Evolutionary conservation across 2,329 filamentous ascomycete species (phyloP).

Genomic region (Colletotrichum chrysophilum): DNA sequence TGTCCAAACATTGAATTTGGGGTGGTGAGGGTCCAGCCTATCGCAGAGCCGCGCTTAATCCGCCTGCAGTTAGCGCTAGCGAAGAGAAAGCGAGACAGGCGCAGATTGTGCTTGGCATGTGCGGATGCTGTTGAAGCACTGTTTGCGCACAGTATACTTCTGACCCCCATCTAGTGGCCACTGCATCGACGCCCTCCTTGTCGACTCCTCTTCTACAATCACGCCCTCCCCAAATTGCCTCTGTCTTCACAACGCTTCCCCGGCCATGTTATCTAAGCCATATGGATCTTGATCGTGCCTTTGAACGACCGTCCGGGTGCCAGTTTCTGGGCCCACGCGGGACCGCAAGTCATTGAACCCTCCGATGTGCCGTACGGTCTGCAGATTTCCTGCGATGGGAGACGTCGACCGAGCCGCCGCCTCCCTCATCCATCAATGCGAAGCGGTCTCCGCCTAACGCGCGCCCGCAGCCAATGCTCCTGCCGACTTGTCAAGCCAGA

Average conservation of each 20-base stretch:
- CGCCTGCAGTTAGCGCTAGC: not conserved
- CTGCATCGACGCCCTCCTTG: not conserved
- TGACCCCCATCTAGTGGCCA: not conserved
- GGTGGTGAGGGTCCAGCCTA: constrained; percentile 1
- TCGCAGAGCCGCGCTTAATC: constrained; percentile 18
- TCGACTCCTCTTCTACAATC: not conserved
- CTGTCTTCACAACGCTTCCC: not conserved
- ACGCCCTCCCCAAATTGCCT: not conserved
- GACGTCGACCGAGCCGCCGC: not conserved
- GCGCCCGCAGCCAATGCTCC: not conserved
- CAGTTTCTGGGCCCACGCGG: not conserved
- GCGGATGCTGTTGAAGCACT: not conserved
- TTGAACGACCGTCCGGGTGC: not conserved
- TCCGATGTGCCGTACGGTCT: not conserved
- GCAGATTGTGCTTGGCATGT: not conserved
- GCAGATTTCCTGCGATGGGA: not conserved
- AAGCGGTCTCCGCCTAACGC: not conserved
- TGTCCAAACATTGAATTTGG: not conserved
- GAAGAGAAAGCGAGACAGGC: constrained; percentile 9
- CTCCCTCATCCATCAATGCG: not conserved
- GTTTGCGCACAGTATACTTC: not conserved
- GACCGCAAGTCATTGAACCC: not conserved
- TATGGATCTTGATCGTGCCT: not conserved
- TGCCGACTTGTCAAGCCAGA: not conserved
- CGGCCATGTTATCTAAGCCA: not conserved